Percentiles rank a stretch among this genome's conserved stretches.
phyloP scores from a whole-genome alignment of 2,329 filamentous ascomycete genomes.

The Penicillium sp. region DNA sequence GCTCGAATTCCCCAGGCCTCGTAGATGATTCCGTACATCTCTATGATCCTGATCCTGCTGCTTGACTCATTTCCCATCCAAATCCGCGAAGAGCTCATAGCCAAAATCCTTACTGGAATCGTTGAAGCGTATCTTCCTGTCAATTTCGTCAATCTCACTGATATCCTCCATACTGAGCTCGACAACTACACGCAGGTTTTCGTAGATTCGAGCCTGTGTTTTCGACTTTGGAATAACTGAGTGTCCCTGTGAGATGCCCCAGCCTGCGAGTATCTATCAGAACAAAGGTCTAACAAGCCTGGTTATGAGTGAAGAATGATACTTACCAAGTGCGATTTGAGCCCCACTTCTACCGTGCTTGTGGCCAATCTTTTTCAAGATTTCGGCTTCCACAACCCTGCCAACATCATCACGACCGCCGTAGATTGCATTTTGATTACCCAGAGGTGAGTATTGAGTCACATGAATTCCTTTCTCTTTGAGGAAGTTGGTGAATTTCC shows the following conservation, averaged over 20 bases:
- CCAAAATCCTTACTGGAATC: slow-evolving; percentile 59
- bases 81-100: slow-evolving; percentile 59
- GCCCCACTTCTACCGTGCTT: slow-evolving; percentile 55
- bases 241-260: slow-evolving; percentile 55
- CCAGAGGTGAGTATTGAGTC: slow-evolving; percentile 58
- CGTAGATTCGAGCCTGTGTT: slow-evolving; percentile 44
- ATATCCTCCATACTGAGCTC: slow-evolving; percentile 60
- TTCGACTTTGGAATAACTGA: slow-evolving; percentile 58
- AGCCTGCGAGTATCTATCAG: slow-evolving; percentile 38
- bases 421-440: slow-evolving; percentile 57
- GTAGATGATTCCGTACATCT: too few species aligned
- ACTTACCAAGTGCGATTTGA: slow-evolving; percentile 52
- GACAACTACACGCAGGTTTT: slow-evolving; percentile 57
- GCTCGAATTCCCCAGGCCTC: too few species aligned
- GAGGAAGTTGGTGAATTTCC: slow-evolving; percentile 50
- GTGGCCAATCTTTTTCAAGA: slow-evolving; percentile 53
- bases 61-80: slow-evolving; percentile 55
- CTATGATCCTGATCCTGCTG: too few species aligned
- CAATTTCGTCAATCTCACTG: slow-evolving; percentile 55
- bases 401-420: slow-evolving; percentile 43
- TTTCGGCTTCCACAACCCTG: slow-evolving; percentile 55
- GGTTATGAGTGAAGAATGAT: background rate
- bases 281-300: background rate
- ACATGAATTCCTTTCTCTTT: slow-evolving; percentile 54
- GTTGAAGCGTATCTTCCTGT: slow-evolving; percentile 66